Percentiles rank a stretch among this genome's conserved stretches.
phyloP scores from a whole-genome alignment of 2,329 filamentous ascomycete genomes.

The Cordyceps tenuipes region DNA sequence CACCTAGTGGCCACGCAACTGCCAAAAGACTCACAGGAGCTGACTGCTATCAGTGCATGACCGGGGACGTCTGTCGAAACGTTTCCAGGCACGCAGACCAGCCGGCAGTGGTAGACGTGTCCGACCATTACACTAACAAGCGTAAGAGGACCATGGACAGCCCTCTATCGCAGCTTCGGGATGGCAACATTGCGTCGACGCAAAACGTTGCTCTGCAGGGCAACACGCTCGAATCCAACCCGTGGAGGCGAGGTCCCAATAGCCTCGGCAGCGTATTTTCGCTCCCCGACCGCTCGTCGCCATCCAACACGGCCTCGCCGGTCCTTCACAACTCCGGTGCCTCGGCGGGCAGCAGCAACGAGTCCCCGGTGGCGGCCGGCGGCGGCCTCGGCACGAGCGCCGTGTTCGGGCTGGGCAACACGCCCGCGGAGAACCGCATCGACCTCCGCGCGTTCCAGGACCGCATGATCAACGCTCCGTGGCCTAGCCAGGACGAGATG shows the following conservation, averaged over 20 bases:
- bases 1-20: conserved; percentile 2
- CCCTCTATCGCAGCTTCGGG: conserved; percentile 15
- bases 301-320: conserved; percentile 25
- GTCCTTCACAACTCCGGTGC: conserved; percentile 17
- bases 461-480: conserved; percentile 22
- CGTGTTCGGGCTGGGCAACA: conserved; percentile 24
- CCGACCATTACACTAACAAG: conserved; percentile 19
- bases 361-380: conserved; percentile 17
- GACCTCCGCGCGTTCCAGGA: conserved; percentile 27
- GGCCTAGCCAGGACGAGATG: conserved; percentile 23
- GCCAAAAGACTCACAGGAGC: conserved; percentile 14
- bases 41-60: conserved; percentile 25
- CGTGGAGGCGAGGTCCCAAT: conserved; percentile 22
- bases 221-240: conserved; percentile 3
- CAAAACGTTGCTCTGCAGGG: background rate
- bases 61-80: conserved; percentile 26
- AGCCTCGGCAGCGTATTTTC: background rate
- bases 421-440: conserved; percentile 27
- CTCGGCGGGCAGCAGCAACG: conserved; percentile 20
- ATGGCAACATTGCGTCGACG: background rate
- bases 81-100: conserved; percentile 14
- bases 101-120: background rate
- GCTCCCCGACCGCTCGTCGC: conserved; percentile 26
- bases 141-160: conserved; percentile 24
- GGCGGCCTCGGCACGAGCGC: background rate